Percentiles rank a stretch among this genome's conserved stretches.
These are phyloP conservation scores for Euphorbia pulcherrima DNA, from an alignment of 345 rosid genomes.

Conservation along the genomic window DNA sequence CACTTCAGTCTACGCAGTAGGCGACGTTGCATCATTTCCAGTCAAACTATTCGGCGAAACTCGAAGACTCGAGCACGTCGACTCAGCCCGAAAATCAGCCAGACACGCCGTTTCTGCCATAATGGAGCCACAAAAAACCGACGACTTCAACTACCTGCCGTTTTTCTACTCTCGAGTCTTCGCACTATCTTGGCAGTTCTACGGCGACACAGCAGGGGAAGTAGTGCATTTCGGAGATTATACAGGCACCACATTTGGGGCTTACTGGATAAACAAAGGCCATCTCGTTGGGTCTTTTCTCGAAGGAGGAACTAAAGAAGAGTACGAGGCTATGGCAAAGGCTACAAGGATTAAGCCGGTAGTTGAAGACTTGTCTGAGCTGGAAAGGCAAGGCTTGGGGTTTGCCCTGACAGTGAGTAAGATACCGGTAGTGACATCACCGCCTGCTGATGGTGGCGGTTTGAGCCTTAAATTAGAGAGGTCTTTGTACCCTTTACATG, in stretches of 20 bases:
- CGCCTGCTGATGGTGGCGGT: slow-evolving; percentile 24
- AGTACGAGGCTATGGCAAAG: slow-evolving; percentile 72
- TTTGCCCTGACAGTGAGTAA: slow-evolving; percentile 57
- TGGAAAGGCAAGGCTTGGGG: slow-evolving; percentile 58
- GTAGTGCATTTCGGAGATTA: slow-evolving; percentile 83
- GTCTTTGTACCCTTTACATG: slow-evolving; percentile 57
- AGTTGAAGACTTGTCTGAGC: slow-evolving; percentile 46
- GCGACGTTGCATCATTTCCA: slow-evolving; percentile 90
- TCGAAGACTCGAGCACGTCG: slow-evolving; percentile 95
- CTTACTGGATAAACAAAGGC: slow-evolving; percentile 82
- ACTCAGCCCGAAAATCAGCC: slow-evolving; percentile 81
- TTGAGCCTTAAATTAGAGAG: slow-evolving; percentile 45
- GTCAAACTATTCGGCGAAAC: slow-evolving; percentile 71
- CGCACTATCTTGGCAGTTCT: slow-evolving; percentile 83
- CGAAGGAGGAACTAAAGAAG: slow-evolving; percentile 92
- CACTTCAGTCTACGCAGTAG: slow-evolving; percentile 78
- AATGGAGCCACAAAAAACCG: slow-evolving; percentile 66
- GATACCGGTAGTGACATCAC: slow-evolving; percentile 24
- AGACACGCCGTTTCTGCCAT: slow-evolving; percentile 69
- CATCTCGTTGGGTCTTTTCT: slow-evolving; percentile 84
- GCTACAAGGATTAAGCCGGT: slow-evolving; percentile 64
- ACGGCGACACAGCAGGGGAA: slow-evolving; percentile 85
- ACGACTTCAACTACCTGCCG: slow-evolving; percentile 76
- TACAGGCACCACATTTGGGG: slow-evolving; percentile 65
- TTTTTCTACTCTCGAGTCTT: slow-evolving; percentile 93